Evolutionary conservation across 345 rosid genomes (phyloP).

Genomic region (Iberis pinnata): DNA sequence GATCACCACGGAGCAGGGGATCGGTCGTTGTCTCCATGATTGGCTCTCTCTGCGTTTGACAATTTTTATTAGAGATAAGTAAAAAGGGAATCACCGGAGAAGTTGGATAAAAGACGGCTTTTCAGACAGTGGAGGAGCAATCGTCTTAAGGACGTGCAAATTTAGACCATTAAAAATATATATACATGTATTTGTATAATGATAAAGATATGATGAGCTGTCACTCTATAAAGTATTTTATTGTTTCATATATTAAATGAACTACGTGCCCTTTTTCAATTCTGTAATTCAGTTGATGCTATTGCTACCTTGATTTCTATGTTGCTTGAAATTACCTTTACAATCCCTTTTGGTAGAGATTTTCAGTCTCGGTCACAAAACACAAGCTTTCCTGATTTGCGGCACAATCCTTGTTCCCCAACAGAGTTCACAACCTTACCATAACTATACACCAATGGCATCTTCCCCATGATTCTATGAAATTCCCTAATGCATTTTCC

Average conservation of each 20-base stretch:
- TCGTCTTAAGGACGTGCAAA: neutral
- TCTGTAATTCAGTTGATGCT: too few species aligned
- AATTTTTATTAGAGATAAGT: neutral
- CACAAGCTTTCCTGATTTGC: slow-evolving; percentile 49
- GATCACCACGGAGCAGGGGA: slow-evolving; percentile 28
- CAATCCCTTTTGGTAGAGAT: too few species aligned
- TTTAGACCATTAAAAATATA: neutral
- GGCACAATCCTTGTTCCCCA: slow-evolving; percentile 63
- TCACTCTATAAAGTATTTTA: too few species aligned
- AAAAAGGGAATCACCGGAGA: neutral
- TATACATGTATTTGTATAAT: too few species aligned
- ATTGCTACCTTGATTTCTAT: too few species aligned
- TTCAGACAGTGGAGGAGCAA: slow-evolving; percentile 15
- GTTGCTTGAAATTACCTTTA: too few species aligned
- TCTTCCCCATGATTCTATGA: slow-evolving; percentile 51
- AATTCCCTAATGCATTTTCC: slow-evolving; percentile 54
- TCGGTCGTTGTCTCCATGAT: slow-evolving; percentile 31
- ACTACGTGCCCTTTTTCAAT: too few species aligned
- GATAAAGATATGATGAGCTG: too few species aligned
- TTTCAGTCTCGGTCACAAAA: slow-evolving; percentile 43
- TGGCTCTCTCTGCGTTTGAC: slow-evolving; percentile 2
- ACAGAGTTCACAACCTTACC: slow-evolving; percentile 56
- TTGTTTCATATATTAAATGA: too few species aligned
- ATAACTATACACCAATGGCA: slow-evolving; percentile 58
- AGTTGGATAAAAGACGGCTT: slow-evolving; percentile 29